Base-by-base conservation (phyloP, 1,284 basidiomycete genomes). In the Rhodotorula glutinis region DNA sequence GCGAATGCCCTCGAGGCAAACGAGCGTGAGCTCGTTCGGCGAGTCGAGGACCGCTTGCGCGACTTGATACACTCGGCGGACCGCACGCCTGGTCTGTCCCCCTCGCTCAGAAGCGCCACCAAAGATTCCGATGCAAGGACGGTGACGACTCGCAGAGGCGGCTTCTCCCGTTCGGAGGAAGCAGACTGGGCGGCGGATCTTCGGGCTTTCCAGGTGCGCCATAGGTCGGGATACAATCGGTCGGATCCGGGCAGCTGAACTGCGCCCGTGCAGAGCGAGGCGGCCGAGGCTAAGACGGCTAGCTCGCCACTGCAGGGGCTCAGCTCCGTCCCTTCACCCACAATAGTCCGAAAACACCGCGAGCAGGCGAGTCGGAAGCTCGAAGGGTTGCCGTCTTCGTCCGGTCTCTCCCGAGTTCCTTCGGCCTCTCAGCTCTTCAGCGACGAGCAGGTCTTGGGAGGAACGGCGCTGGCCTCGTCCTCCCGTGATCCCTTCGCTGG, bases 61-160 rank as follows among this genome's bases (percentile, higher is more conserved):
- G 57, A 64, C 7, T 33, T 58, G 8, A 30, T 51, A 8, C 13
- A 27, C 7, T n/a, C 19, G 9, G 33, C 40, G 2, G n/a, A 23
- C 5, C 30, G 19, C 7, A 43, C 27, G 2, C 9, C 16, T 9
- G 27, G 8, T 23, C 33, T 4, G 19, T 9, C 27, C n/a, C n/a
- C 46, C 21, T 14, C 40, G n/a, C 25, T 44, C 14, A 8, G 19
- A 23, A 23, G 23, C 41, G 5, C 46, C 62, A 21, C 46, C 62
- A 21, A 53, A 4, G 33, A 38, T 5, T 11, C 17, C 17, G 63
- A 64, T 38, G 29, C 19, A 9, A 27, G 44, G 23, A 63, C 58
- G 4, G n/a, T 67, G 1, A 67, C 66, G n/a, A 67, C 66, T 1
- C 43, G 66, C 11, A n/a, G 57, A 4, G 66, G 62, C 3, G 27